phyloP scores from a whole-genome alignment of 495 filamentous ascomycete genomes.

The Parmelia sp. region DNA sequence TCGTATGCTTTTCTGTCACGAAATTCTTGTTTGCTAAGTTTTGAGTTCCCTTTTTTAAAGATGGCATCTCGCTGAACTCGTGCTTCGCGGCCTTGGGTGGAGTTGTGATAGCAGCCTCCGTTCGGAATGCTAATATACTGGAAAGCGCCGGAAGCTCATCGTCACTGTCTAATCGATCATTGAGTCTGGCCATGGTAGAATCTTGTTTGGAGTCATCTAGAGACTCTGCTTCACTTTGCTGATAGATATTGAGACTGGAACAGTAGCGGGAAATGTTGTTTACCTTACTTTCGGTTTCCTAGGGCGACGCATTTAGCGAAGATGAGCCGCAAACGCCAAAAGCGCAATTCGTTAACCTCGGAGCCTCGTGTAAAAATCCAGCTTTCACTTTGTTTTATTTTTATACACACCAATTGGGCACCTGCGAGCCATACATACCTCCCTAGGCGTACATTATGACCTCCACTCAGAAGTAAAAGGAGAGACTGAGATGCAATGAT shows the following conservation, averaged over 20 bases:
- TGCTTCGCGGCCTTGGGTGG: not conserved
- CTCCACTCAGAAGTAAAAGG: not conserved
- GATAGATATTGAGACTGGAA: not conserved
- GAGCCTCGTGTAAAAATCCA: too few relatives aligned
- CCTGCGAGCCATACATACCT: not conserved
- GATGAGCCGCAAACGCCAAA: too few relatives aligned
- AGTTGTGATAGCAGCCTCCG: not conserved
- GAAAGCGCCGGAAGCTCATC: conserved; percentile 25
- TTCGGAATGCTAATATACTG: conserved; percentile 7
- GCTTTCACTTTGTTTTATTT: too few relatives aligned
- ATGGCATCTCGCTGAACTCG: not conserved
- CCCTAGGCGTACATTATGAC: not conserved
- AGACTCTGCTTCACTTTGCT: not conserved
- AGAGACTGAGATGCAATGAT: not conserved
- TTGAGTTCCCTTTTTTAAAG: not conserved
- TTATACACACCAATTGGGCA: too few relatives aligned
- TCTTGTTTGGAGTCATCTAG: not conserved
- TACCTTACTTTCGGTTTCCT: not conserved
- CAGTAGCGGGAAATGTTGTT: not conserved
- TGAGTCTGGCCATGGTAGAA: conserved; percentile 17
- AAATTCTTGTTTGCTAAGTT: not conserved
- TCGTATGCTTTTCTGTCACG: not conserved
- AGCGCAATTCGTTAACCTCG: too few relatives aligned
- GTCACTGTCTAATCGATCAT: conserved; percentile 20
- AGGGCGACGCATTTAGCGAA: not conserved